Percentiles rank a stretch among this genome's conserved stretches.
These are phyloP conservation scores for Fraxinus nigra DNA, from an alignment of 305 asterid species.

Conservation along the genomic window DNA sequence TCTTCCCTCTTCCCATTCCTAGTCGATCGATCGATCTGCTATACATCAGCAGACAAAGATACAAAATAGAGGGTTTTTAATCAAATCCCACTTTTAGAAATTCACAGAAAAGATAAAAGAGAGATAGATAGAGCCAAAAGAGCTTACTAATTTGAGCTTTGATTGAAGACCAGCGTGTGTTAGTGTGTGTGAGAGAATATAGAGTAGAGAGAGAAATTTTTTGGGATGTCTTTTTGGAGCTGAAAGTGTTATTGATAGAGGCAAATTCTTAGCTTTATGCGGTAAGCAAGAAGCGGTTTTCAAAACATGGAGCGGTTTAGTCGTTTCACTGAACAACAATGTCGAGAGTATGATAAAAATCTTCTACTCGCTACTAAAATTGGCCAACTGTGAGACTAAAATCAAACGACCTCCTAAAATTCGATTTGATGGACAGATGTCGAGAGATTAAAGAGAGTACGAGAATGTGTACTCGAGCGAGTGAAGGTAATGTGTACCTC, in stretches of 20 bases:
- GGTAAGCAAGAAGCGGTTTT: slow-evolving; percentile 11
- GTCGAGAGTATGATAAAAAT: not conserved
- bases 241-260: slow-evolving; percentile 5
- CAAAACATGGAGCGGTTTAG: slow-evolving; percentile 35
- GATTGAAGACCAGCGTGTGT: slow-evolving; percentile 15
- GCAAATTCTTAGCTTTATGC: not conserved
- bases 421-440: slow-evolving; percentile 5
- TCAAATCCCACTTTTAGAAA: not conserved
- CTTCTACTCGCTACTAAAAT: not conserved
- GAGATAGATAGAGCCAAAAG: not conserved
- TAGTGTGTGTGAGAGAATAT: not conserved
- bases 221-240: slow-evolving; percentile 15
- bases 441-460: slow-evolving; percentile 3
- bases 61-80: not conserved
- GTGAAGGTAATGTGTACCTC: slow-evolving; percentile 26
- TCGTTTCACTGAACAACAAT: not conserved
- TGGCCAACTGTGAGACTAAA: not conserved
- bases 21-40: not conserved
- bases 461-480: not conserved
- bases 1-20: slow-evolving; percentile 58
- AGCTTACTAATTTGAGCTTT: slow-evolving; percentile 39
- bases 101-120: not conserved
- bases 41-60: not conserved
- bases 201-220: not conserved
- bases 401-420: not conserved